A percentile compares a stretch with the other conserved stretches of the same genome.
Evolutionary conservation across 345 rosid species (phyloP).

Genomic region (Populus euphratica): DNA sequence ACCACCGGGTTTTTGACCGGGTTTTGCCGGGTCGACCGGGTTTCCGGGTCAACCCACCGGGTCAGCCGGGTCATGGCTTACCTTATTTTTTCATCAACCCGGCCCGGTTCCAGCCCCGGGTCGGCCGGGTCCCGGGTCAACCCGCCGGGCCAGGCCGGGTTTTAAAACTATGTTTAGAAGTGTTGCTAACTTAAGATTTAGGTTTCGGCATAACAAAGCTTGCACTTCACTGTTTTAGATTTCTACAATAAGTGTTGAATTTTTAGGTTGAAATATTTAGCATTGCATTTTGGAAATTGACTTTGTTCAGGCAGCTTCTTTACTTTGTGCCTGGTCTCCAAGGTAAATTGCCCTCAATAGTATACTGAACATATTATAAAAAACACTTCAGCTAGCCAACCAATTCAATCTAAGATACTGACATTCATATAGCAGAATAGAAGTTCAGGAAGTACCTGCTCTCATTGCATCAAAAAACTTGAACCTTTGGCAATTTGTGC

Average conservation of each 20-base stretch:
- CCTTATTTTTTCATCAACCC: no score
- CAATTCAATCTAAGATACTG: background rate
- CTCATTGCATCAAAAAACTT: slow-evolving; percentile 61
- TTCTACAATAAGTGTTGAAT: background rate
- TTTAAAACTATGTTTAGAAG: no score
- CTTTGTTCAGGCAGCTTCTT: background rate
- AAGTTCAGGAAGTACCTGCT: slow-evolving; percentile 49
- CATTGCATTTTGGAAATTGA: background rate
- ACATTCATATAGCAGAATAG: background rate
- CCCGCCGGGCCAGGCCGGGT: no score
- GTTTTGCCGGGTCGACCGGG: no score
- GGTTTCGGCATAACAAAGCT: no score
- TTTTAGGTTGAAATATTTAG: background rate
- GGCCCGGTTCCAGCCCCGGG: no score
- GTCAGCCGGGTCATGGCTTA: no score
- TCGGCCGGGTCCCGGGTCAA: no score
- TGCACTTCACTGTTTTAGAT: background rate
- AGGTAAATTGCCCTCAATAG: background rate
- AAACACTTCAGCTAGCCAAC: background rate
- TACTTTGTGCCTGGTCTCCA: background rate
- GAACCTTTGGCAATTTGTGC: slow-evolving; percentile 52
- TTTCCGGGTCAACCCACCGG: no score
- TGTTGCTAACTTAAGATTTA: no score
- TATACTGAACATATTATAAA: background rate
- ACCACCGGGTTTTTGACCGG: no score